phyloP scores from a whole-genome alignment of 2,329 filamentous ascomycete genomes.

The Neoscytalidium dimidiatum region DNA sequence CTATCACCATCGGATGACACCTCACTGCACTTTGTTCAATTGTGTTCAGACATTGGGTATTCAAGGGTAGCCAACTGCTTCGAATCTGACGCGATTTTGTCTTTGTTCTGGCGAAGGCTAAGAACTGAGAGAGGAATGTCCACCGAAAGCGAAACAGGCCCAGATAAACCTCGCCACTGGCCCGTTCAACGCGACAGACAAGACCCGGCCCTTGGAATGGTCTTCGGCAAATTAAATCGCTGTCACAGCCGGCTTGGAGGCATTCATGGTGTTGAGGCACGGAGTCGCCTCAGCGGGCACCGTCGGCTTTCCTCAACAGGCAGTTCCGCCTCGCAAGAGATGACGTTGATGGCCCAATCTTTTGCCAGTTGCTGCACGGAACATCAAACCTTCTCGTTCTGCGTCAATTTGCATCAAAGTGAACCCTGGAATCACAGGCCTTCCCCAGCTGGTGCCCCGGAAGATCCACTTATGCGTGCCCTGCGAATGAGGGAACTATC shows the following conservation, averaged over 20 bases:
- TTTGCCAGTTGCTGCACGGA: not conserved
- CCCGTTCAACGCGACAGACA: not conserved
- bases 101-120: not conserved
- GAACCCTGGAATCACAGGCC: not conserved
- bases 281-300: not conserved
- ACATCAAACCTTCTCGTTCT: not conserved
- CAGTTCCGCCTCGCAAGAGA: not conserved
- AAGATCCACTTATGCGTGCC: not conserved
- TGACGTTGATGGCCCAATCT: not conserved
- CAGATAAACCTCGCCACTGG: too few relatives aligned
- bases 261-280: not conserved
- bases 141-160: not conserved
- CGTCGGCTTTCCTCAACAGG: not conserved
- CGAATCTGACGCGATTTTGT: not conserved
- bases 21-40: too few relatives aligned
- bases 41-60: too few relatives aligned
- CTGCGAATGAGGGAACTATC: not conserved
- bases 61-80: not conserved
- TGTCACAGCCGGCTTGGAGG: not conserved
- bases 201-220: too few relatives aligned
- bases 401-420: not conserved
- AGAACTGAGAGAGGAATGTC: not conserved
- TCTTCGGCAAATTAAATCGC: not conserved
- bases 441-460: not conserved
- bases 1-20: too few relatives aligned